Conservation (phyloP, 176 grass and related monocot species). For the Rhynchospora tenuis region DNA sequence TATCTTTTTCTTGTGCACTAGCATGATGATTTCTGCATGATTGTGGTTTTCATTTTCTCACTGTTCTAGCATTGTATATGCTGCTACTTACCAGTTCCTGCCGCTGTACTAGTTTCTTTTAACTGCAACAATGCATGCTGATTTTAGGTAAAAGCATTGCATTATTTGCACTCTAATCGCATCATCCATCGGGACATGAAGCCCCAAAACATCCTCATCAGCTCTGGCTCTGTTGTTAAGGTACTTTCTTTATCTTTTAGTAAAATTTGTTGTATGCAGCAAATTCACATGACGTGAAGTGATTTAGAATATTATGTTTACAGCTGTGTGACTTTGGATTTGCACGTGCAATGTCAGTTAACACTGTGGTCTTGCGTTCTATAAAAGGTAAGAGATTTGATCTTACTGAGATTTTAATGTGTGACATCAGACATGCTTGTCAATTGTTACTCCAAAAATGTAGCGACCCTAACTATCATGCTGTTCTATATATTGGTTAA, state of each 20-base stretch:
- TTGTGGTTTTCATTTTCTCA: background rate
- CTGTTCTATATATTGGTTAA: background rate
- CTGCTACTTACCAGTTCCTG: background rate
- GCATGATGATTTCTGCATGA: background rate
- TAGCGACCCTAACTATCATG: background rate
- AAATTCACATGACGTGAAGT: slow-evolving; percentile 4
- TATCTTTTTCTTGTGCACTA: background rate
- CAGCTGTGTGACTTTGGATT: slow-evolving; percentile 99
- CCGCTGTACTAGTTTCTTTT: slow-evolving; percentile 9
- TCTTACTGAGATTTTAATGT: slow-evolving; percentile 6
- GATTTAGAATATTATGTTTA: slow-evolving; percentile 6
- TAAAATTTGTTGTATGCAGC: slow-evolving; percentile 10
- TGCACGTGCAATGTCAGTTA: slow-evolving; percentile 97
- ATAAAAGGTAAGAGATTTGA: slow-evolving; percentile 59
- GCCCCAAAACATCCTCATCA: slow-evolving; percentile 96
- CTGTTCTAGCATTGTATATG: background rate
- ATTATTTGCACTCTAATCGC: slow-evolving; percentile 92
- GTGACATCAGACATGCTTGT: background rate
- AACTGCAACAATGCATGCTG: slow-evolving; percentile 5
- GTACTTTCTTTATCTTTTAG: slow-evolving; percentile 29
- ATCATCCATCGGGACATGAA: slow-evolving; percentile 99
- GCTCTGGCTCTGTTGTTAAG: slow-evolving; percentile 90
- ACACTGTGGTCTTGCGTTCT: slow-evolving; percentile 89
- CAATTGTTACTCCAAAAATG: background rate
- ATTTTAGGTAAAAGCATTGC: slow-evolving; percentile 74